Conservation (phyloP, 306 rosid genomes). For the Glycyrrhiza uralensis region DNA sequence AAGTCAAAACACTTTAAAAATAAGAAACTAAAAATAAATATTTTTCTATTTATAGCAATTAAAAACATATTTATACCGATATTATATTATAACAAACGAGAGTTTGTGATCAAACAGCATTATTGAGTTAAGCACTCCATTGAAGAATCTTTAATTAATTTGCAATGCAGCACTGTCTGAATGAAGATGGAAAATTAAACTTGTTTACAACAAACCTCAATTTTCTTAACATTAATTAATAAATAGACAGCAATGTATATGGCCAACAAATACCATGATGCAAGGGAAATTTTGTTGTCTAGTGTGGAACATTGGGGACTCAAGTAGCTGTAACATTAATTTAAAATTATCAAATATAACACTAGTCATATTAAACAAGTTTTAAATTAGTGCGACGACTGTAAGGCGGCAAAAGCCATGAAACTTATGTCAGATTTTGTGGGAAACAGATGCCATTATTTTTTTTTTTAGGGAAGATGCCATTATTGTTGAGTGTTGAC, state of each 20-base stretch:
- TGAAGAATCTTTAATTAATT: conserved; percentile 47
- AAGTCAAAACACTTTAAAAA: too few species aligned
- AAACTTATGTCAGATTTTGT: not conserved
- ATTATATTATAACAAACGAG: too few species aligned
- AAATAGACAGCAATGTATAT: not conserved
- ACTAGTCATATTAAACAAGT: conserved; percentile 6
- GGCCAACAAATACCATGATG: conserved; percentile 6
- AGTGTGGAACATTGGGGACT: conserved; percentile 22
- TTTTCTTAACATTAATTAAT: conserved; percentile 7
- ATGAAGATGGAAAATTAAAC: conserved; percentile 29
- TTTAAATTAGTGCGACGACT: not conserved
- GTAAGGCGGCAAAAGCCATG: conserved; percentile 20
- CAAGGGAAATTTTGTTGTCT: conserved; percentile 34
- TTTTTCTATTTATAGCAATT: too few species aligned
- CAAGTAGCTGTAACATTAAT: not conserved
- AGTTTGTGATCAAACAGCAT: conserved; percentile 3
- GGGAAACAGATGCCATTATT: conserved; percentile 5
- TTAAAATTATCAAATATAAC: not conserved
- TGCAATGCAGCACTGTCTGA: conserved; percentile 11
- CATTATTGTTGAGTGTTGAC: too few species aligned
- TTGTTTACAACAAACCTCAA: conserved; percentile 13
- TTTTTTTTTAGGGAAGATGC: too few species aligned
- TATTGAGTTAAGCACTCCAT: conserved; percentile 6
- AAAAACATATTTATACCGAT: too few species aligned
- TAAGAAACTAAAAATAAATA: too few species aligned